phyloP scores from a whole-genome alignment of 2,329 filamentous ascomycete genomes.

The Paracorniculantispora psalliotae region DNA sequence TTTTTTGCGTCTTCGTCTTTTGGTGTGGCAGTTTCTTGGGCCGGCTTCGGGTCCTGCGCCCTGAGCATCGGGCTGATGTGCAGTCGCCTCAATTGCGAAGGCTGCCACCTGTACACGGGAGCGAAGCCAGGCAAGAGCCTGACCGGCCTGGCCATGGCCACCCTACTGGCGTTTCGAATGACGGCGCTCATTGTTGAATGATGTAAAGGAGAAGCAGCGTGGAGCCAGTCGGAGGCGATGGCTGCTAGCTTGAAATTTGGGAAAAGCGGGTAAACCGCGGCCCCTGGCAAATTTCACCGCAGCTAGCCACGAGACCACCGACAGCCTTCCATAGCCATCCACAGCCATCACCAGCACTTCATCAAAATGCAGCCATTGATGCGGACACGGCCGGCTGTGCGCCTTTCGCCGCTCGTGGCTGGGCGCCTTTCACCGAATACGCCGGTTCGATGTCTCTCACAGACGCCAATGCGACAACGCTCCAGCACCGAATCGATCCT shows the following conservation, averaged over 20 bases:
- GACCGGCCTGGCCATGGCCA: slow-evolving; percentile 32
- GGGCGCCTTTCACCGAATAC: no score
- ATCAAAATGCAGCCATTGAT: slow-evolving; percentile 5
- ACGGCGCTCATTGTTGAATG: slow-evolving; percentile 42
- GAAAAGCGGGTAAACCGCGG: slow-evolving; percentile 13
- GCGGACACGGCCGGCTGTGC: not conserved
- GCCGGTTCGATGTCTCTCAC: slow-evolving; percentile 33
- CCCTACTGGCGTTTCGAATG: slow-evolving; percentile 37
- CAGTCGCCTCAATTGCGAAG: no score
- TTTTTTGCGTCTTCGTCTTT: slow-evolving; percentile 36
- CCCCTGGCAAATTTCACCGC: not conserved
- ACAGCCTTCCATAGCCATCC: no score
- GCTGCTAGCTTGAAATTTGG: not conserved
- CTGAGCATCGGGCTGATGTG: no score
- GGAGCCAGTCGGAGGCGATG: slow-evolving; percentile 9
- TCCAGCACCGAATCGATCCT: slow-evolving; percentile 26
- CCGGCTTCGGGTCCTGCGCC: no score
- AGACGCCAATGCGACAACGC: slow-evolving; percentile 26
- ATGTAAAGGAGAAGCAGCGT: slow-evolving; percentile 14
- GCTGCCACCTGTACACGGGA: no score
- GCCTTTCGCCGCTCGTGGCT: no score
- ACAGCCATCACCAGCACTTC: not conserved
- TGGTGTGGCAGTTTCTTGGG: no score
- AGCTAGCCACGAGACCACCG: no score
- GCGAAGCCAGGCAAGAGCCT: no score